Evolutionary conservation across 2,329 filamentous ascomycete species (phyloP).

Genomic region (Sporothrix dimorphospora): DNA sequence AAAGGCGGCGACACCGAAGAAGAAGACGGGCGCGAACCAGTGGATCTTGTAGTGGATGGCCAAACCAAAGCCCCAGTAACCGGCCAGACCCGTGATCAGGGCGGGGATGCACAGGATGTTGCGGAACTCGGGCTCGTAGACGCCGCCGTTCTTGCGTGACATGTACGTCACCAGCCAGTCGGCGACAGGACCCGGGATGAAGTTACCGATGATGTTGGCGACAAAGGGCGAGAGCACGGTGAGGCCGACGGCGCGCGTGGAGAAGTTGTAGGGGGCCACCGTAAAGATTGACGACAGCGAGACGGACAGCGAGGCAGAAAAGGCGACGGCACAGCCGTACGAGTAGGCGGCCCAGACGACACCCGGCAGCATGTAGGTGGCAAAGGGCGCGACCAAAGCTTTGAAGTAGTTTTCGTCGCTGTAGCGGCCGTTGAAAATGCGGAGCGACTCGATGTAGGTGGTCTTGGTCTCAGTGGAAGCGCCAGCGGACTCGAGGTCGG

Average conservation of each 20-base stretch:
- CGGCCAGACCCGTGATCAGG: constrained; percentile 40
- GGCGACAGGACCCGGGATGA: constrained; percentile 41
- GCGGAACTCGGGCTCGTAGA: constrained; percentile 51
- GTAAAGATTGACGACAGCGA: constrained; percentile 42
- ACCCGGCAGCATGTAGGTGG: constrained; percentile 47
- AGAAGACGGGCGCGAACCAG: constrained; percentile 32
- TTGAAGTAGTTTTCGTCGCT: constrained; percentile 32
- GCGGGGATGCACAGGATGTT: constrained; percentile 44
- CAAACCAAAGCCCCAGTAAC: constrained; percentile 45
- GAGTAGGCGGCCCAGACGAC: constrained; percentile 48
- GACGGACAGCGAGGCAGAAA: constrained; percentile 34
- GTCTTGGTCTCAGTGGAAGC: neutral
- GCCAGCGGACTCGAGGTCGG: neutral
- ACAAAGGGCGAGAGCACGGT: constrained; percentile 45
- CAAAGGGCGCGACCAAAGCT: constrained; percentile 42
- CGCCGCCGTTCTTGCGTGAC: constrained; percentile 45
- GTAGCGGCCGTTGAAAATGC: constrained; percentile 33
- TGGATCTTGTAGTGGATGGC: constrained; percentile 33
- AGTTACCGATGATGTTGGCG: constrained; percentile 43
- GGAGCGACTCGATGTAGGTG: constrained; percentile 32
- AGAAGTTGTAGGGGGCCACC: constrained; percentile 45
- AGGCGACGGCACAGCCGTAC: constrained; percentile 43
- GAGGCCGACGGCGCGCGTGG: constrained; percentile 44
- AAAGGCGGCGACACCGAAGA: constrained; percentile 19
- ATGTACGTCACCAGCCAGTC: constrained; percentile 46